A percentile compares a stretch with the other conserved stretches of the same genome.
Evolutionary conservation across 306 rosid genomes (phyloP).

Genomic region (Astragalus membranaceus): DNA sequence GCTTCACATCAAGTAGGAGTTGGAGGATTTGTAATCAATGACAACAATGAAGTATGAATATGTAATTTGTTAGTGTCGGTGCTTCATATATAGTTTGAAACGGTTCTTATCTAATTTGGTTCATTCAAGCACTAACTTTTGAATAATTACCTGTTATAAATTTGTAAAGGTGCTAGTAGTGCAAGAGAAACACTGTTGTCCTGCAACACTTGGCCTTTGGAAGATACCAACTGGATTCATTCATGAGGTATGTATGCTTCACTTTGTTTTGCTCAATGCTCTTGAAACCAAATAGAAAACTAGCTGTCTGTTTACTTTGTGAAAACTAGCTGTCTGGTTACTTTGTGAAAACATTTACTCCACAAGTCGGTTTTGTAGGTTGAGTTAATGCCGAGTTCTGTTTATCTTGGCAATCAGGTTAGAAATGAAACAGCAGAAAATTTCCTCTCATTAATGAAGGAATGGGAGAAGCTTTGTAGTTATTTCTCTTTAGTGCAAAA

Average conservation of each 20-base stretch:
- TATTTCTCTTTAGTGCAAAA: too few relatives aligned
- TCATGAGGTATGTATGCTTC: slow-evolving; percentile 60
- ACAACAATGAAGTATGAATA: slow-evolving; percentile 79
- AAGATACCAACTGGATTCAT: slow-evolving; percentile 96
- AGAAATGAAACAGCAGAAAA: too few relatives aligned
- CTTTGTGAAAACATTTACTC: too few relatives aligned
- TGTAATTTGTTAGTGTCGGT: too few relatives aligned
- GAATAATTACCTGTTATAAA: slow-evolving; percentile 1
- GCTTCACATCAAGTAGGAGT: slow-evolving; percentile 97
- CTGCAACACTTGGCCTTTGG: slow-evolving; percentile 61
- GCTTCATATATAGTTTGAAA: not conserved
- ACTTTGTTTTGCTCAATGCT: not conserved
- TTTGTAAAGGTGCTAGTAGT: slow-evolving; percentile 78
- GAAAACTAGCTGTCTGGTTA: too few relatives aligned
- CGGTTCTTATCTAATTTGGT: slow-evolving; percentile 4
- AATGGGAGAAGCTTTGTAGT: too few relatives aligned
- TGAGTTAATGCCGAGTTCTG: too few relatives aligned
- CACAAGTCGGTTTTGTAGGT: too few relatives aligned
- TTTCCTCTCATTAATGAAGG: too few relatives aligned
- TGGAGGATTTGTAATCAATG: slow-evolving; percentile 85
- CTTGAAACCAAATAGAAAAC: not conserved
- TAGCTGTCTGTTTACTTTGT: too few relatives aligned
- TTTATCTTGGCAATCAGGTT: too few relatives aligned
- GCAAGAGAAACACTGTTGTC: slow-evolving; percentile 78
- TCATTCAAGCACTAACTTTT: not conserved